Evolutionary conservation across 257 asterid genomes (phyloP), one percentile per base, ranked within the genome.

Genomic region (Asclepias syriaca): DNA sequence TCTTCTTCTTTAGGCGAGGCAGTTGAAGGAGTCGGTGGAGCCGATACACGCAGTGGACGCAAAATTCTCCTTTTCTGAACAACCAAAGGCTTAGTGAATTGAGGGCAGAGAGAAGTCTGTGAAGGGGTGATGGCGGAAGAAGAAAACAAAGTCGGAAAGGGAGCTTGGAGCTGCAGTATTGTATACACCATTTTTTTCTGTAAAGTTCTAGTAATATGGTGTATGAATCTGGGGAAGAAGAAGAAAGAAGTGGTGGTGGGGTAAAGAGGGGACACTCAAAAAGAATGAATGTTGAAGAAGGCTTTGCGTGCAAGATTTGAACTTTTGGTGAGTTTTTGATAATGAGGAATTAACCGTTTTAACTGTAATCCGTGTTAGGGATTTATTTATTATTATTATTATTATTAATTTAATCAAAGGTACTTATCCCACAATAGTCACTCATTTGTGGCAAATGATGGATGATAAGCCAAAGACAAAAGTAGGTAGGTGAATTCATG

Each of bases 251-350:
- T 27, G 64, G 63, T 43, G 48, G 48, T 43, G 48, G 49, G 49
- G 60, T 19, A 22, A 43, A 51, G 60, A 53, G 32, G 49, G 70
- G 32, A 46, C 50, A 34, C 2, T 2, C 34, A 29, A 8, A 18
- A 45, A 51, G 43, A 32, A 50, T 27, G 60, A 56, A 74, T 57
- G 71, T 24, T 37, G 80, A 72, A 74, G 85, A 88, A 84, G 83
- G 81, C 77, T 78, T 90, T 85, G 86, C 98, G 96, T 90, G 94
- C 90, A 92, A 92, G 96, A 63, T 75, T 82, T 43, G 70, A 61
- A 80, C 55, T 78, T 40, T 79, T 19, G 72, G 70, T 11, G 72
- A 63, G 55, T 65, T 66, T 60, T 77, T 73, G 34, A 24, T 68
- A 16, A 14, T 29, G 37, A 45, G 37, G 45, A 40, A 39, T 40